phyloP scores from a whole-genome alignment of 768 basidiomycete genomes.

The Daedalea quercina region DNA sequence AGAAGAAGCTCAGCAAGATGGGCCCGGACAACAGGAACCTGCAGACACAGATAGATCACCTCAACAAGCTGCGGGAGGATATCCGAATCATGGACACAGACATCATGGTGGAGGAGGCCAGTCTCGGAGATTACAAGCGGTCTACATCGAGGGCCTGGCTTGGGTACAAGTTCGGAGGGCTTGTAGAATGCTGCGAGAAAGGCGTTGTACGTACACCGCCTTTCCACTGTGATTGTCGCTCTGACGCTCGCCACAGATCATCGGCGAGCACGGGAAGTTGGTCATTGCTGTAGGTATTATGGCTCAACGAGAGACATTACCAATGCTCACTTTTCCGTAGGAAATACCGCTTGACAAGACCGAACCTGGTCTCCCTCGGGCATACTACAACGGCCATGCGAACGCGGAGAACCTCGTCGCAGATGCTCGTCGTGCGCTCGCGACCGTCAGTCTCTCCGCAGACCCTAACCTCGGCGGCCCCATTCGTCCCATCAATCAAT shows the following conservation, averaged over 20 bases:
- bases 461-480: conserved; percentile 15
- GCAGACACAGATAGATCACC: conserved; percentile 58
- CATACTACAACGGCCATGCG: conserved; percentile 62
- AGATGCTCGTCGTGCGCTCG: conserved; percentile 54
- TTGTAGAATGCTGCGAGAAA: conserved; percentile 81
- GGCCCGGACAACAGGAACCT: conserved; percentile 83
- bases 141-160: conserved; percentile 60
- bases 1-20: conserved; percentile 89
- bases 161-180: conserved; percentile 81
- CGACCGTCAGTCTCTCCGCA: conserved; percentile 35
- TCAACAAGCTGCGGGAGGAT: conserved; percentile 68
- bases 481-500: conserved; percentile 8
- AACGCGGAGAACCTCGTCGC: conserved; percentile 54
- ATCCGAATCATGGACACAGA: conserved; percentile 75
- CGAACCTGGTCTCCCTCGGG: conserved; percentile 70
- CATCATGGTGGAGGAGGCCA: conserved; percentile 77
- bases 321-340: conserved; percentile 25
- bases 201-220: conserved; percentile 35
- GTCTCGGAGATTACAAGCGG: conserved; percentile 80
- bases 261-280: conserved; percentile 49
- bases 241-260: conserved; percentile 30
- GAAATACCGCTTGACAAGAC: conserved; percentile 80
- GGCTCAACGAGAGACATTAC: neutral
- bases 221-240: neutral
- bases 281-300: conserved; percentile 29